Conservation (phyloP, 2,329 filamentous ascomycete genomes). For the Hymenoscyphus salicellus region DNA sequence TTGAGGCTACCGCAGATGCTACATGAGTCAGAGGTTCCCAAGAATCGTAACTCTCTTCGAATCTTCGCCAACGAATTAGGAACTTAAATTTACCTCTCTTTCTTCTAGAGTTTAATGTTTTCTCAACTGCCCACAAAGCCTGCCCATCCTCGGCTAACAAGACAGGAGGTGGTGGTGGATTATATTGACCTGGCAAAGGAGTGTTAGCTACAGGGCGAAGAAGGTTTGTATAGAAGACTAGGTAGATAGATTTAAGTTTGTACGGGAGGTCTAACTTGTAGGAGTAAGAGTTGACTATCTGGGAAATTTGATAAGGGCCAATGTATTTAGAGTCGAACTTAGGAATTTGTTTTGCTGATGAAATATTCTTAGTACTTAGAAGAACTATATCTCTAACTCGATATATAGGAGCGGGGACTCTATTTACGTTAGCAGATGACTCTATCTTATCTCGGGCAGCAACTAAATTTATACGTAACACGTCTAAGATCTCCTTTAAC, state of each 20-base stretch:
- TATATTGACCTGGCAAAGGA: background rate
- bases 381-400: conserved; percentile 5
- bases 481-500: background rate
- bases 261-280: background rate
- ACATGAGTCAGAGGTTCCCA: background rate
- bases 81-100: background rate
- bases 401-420: background rate
- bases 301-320: conserved; percentile 5
- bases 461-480: background rate
- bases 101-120: background rate
- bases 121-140: background rate
- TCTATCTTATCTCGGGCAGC: background rate
- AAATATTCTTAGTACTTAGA: too few relatives aligned
- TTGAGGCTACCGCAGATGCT: background rate
- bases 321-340: too few relatives aligned
- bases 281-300: background rate
- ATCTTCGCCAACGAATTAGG: background rate
- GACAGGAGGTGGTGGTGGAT: background rate
- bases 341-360: too few relatives aligned
- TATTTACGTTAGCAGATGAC: background rate
- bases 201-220: background rate
- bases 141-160: background rate
- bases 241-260: background rate
- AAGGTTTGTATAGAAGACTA: background rate
- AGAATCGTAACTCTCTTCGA: background rate